Evolutionary conservation across 1,284 basidiomycete species (phyloP).

Genomic region (Sporisorium iseilematis-ciliati): DNA sequence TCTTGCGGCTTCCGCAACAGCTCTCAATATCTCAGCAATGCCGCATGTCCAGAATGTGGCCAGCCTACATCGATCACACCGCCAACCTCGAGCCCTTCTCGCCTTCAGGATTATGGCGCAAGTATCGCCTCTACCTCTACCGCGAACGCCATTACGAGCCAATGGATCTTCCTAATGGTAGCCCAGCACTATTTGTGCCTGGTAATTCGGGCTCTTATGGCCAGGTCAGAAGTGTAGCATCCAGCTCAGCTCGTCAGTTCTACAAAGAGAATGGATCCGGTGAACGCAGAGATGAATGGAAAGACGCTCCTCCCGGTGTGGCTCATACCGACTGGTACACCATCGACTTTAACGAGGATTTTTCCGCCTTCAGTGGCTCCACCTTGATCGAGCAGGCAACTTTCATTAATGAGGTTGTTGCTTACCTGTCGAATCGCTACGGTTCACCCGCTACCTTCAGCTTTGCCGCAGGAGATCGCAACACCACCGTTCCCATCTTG

Average conservation of each 20-base stretch:
- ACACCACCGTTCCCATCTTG: slow-evolving; percentile 77
- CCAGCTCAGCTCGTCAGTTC: slow-evolving; percentile 85
- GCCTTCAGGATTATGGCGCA: slow-evolving; percentile 78
- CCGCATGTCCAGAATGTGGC: slow-evolving; percentile 97
- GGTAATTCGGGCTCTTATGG: slow-evolving; percentile 96
- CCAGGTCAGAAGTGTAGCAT: slow-evolving; percentile 94
- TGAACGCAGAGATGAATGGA: slow-evolving; percentile 48
- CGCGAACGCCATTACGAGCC: slow-evolving; percentile 74
- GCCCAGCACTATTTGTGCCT: slow-evolving; percentile 92
- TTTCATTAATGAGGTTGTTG: slow-evolving; percentile 81
- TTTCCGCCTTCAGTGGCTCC: slow-evolving; percentile 92
- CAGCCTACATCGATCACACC: slow-evolving; percentile 79
- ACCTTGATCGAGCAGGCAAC: slow-evolving; percentile 85
- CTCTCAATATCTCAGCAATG: slow-evolving; percentile 73
- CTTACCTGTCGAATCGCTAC: slow-evolving; percentile 83
- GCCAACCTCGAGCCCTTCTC: slow-evolving; percentile 71
- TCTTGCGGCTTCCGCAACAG: slow-evolving; percentile 40
- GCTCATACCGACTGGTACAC: slow-evolving; percentile 62
- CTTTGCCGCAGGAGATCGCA: slow-evolving; percentile 40
- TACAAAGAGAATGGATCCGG: slow-evolving; percentile 74
- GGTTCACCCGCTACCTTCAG: slow-evolving; percentile 70
- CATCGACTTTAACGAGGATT: slow-evolving; percentile 96
- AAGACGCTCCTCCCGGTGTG: slow-evolving; percentile 34
- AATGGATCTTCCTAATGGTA: slow-evolving; percentile 35
- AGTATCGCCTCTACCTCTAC: slow-evolving; percentile 90